phyloP scores from a whole-genome alignment of 2,329 filamentous ascomycete species.

The Ustulina deusta region DNA sequence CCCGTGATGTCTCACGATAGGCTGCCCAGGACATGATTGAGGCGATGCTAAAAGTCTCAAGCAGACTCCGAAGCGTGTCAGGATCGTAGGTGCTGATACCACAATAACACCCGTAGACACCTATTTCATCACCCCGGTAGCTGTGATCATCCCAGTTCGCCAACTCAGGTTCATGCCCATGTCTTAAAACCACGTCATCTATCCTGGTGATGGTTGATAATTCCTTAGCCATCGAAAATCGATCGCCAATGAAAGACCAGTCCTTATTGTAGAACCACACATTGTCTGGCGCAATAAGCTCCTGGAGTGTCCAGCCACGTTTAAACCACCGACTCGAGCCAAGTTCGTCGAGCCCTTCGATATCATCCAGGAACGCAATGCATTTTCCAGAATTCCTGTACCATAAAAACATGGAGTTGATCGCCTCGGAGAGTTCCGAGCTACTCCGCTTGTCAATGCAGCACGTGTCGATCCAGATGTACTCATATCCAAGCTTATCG shows the following conservation, averaged over 20 bases:
- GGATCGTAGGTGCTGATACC: background rate
- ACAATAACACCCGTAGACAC: background rate
- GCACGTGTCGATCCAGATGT: slow-evolving; percentile 31
- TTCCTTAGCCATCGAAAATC: slow-evolving; percentile 14
- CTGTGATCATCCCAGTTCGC: background rate
- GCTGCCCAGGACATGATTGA: slow-evolving; percentile 29
- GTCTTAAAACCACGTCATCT: slow-evolving; percentile 7
- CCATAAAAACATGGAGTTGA: slow-evolving; percentile 34
- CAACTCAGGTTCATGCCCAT: slow-evolving; percentile 7
- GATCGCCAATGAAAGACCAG: slow-evolving; percentile 18
- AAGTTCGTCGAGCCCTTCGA: background rate
- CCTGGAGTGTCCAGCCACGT: slow-evolving; percentile 31
- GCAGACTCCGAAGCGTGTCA: slow-evolving; percentile 1
- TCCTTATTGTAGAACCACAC: slow-evolving; percentile 31
- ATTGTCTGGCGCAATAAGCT: slow-evolving; percentile 29
- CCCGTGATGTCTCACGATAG: slow-evolving; percentile 21
- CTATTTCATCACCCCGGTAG: too few relatives aligned
- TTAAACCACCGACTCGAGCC: slow-evolving; percentile 22
- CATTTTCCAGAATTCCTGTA: slow-evolving; percentile 19
- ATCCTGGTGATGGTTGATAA: slow-evolving; percentile 16
- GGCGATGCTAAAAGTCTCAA: slow-evolving; percentile 16
- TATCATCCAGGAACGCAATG: slow-evolving; percentile 24
- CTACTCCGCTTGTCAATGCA: slow-evolving; percentile 34
- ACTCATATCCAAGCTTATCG: background rate
- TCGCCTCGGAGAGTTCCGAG: slow-evolving; percentile 27